These are phyloP conservation scores for Cercospora berteroae DNA, from an alignment of 2,329 filamentous ascomycete genomes.

Conservation along the genomic window DNA sequence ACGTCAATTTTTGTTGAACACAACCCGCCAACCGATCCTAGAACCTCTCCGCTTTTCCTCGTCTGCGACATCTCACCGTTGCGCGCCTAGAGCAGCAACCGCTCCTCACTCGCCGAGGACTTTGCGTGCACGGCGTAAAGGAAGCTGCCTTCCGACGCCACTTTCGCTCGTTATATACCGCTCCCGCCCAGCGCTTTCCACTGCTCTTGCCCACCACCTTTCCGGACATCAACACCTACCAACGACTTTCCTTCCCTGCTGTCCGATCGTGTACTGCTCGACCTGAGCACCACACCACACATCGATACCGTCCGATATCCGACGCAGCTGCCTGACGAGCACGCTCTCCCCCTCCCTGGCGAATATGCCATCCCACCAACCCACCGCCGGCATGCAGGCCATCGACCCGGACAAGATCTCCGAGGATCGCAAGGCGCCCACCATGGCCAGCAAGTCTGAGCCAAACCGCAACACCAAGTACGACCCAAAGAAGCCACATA, in stretches of 20 bases:
- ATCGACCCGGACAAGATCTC: constrained; percentile 25
- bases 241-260: background rate
- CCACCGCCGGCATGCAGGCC: constrained; percentile 35
- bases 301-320: background rate
- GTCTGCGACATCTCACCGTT: background rate
- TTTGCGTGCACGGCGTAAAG: background rate
- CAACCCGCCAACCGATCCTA: constrained; percentile 8
- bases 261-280: background rate
- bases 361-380: constrained; percentile 54
- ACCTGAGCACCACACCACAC: background rate
- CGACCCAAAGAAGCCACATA: constrained; percentile 74
- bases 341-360: background rate
- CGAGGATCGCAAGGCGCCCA: constrained; percentile 11
- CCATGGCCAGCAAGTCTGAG: constrained; percentile 38
- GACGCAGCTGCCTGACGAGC: background rate
- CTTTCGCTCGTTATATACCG: constrained; percentile 8
- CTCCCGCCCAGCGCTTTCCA: background rate
- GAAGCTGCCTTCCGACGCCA: constrained; percentile 8
- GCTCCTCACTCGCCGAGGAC: constrained; percentile 5
- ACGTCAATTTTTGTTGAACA: constrained; percentile 14
- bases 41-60: constrained; percentile 10
- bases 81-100: background rate
- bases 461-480: constrained; percentile 54
- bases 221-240: constrained; percentile 1
- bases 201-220: constrained; percentile 2